Conservation (phyloP, 345 rosid species). For the Populus nigra region DNA sequence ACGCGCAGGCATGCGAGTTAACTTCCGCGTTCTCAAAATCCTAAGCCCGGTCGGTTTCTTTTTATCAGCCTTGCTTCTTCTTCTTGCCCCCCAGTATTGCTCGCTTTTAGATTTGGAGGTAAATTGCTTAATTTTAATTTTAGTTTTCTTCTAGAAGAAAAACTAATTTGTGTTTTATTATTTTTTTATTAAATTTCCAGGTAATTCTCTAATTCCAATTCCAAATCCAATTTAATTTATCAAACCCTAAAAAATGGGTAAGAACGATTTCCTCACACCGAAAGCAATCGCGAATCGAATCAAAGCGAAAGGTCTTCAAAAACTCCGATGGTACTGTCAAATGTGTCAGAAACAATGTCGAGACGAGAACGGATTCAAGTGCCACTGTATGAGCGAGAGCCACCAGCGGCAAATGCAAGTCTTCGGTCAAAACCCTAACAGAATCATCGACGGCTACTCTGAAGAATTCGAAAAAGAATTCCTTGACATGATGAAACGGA, state of each 20-base stretch:
- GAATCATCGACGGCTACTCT: conserved; percentile 79
- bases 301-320: conserved; percentile 94
- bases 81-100: too few relatives aligned
- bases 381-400: conserved; percentile 96
- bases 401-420: conserved; percentile 96
- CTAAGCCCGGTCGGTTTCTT: too few relatives aligned
- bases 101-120: too few relatives aligned
- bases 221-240: not conserved
- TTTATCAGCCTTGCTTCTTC: too few relatives aligned
- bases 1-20: too few relatives aligned
- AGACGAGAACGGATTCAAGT: conserved; percentile 97
- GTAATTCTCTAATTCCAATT: not conserved
- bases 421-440: conserved; percentile 73
- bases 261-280: conserved; percentile 88
- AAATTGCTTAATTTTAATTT: not conserved
- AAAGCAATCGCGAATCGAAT: conserved; percentile 88
- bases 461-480: conserved; percentile 76
- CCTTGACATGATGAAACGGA: conserved; percentile 73
- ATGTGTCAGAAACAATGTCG: conserved; percentile 98
- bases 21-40: too few relatives aligned
- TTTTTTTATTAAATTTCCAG: not conserved
- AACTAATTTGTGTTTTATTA: not conserved
- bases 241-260: conserved; percentile 48
- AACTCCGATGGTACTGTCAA: conserved; percentile 97
- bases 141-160: not conserved